These are phyloP conservation scores for Nemania abortiva DNA, from an alignment of 2,329 filamentous ascomycete genomes.

Conservation along the genomic window DNA sequence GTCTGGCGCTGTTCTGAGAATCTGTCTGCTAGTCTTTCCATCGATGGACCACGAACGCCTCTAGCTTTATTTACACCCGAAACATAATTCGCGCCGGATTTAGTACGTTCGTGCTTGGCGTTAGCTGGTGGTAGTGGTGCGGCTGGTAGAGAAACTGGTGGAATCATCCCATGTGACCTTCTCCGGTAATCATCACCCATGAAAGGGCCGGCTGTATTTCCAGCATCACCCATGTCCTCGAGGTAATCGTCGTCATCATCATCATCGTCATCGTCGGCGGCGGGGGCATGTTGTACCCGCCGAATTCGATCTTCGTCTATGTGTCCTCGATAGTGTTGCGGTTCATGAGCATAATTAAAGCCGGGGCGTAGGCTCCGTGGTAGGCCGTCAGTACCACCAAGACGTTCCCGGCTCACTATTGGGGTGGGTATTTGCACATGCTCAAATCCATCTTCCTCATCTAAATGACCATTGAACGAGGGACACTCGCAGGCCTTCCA, in stretches of 20 bases:
- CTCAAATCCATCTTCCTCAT: conserved; percentile 66
- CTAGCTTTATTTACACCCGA: conserved; percentile 59
- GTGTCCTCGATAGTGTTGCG: conserved; percentile 61
- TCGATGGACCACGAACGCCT: conserved; percentile 57
- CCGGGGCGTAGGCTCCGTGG: conserved; percentile 48
- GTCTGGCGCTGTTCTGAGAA: conserved; percentile 59
- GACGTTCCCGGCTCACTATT: conserved; percentile 54
- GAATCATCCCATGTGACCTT: conserved; percentile 54
- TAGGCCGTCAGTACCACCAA: conserved; percentile 41
- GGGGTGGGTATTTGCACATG: conserved; percentile 63
- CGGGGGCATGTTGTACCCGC: conserved; percentile 52
- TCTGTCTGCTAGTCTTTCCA: conserved; percentile 64
- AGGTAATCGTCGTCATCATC: conserved; percentile 56
- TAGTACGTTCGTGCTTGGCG: conserved; percentile 53
- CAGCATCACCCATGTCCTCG: conserved; percentile 55
- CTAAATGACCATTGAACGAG: conserved; percentile 76
- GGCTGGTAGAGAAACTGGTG: conserved; percentile 49
- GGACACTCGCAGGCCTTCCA: conserved; percentile 89
- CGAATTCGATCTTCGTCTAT: conserved; percentile 59
- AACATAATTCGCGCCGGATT: conserved; percentile 58
- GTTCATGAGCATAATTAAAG: conserved; percentile 44
- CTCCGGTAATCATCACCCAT: conserved; percentile 70
- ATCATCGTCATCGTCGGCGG: conserved; percentile 48
- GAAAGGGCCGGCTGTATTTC: conserved; percentile 68
- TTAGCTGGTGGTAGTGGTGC: conserved; percentile 47